A percentile compares a stretch with the other conserved stretches of the same genome.
These are phyloP conservation scores for Aspergillus sp. DNA, from an alignment of 2,329 filamentous ascomycete species.

Conservation along the genomic window DNA sequence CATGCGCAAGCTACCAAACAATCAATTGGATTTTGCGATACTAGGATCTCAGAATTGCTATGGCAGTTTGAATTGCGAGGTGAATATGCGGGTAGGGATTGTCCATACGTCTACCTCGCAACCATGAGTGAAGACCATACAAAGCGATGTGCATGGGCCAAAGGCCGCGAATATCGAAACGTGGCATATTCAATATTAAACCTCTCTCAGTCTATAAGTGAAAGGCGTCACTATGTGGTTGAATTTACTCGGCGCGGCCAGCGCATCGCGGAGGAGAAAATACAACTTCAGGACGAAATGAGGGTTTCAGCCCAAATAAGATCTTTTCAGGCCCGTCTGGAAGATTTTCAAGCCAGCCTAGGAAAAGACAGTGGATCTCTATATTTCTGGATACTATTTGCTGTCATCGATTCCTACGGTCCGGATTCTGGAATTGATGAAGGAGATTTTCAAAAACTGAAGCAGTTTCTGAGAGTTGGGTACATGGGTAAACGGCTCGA, in stretches of 20 bases:
- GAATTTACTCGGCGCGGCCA: constrained; percentile 40
- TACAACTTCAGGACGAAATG: constrained; percentile 25
- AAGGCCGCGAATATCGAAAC: constrained; percentile 51
- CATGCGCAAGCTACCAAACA: not conserved
- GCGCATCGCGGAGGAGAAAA: constrained; percentile 31
- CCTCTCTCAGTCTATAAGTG: constrained; percentile 25
- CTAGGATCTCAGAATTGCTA: constrained; percentile 53
- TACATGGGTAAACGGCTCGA: constrained; percentile 35
- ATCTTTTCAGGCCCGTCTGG: constrained; percentile 24
- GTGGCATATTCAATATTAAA: constrained; percentile 58
- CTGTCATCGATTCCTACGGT: constrained; percentile 32
- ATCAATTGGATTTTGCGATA: constrained; percentile 41
- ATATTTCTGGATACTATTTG: constrained; percentile 36
- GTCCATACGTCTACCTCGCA: constrained; percentile 61
- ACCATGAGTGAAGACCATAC: constrained; percentile 59
- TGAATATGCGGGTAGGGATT: constrained; percentile 18
- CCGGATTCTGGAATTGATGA: constrained; percentile 11
- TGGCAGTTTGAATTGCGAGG: constrained; percentile 41
- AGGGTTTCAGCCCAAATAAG: constrained; percentile 19
- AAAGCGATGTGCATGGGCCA: constrained; percentile 59
- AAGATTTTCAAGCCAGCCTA: constrained; percentile 18
- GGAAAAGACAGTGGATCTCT: constrained; percentile 9
- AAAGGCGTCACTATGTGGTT: constrained; percentile 23
- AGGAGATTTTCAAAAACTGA: constrained; percentile 21
- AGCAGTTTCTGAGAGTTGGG: constrained; percentile 30